Evolutionary conservation across 129 eudicot species (phyloP), one percentile per base, ranked within the genome.

Genomic region (Dittrichia graveolens): DNA sequence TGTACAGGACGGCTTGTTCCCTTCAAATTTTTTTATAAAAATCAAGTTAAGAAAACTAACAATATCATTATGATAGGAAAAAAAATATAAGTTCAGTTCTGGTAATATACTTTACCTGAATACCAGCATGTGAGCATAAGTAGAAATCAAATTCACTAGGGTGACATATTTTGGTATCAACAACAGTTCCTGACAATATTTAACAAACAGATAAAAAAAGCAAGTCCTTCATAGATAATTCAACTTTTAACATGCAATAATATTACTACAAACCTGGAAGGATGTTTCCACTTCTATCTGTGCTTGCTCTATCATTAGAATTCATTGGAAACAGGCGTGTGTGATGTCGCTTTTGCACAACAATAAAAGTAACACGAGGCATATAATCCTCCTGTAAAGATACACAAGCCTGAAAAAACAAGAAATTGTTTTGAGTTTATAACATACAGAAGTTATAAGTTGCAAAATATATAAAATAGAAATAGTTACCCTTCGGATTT

Each of bases 341-440:
- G 19, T 91, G 97, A 35, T 91, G 97, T 47, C 97, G 80, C 75
- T 91, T 91, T 65, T 91, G 97, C 19, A 88, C 97, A 3, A 91
- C 83, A 14, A 88, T 84, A 57, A 91, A 91, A 0, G 96, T 88
- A 3, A 88, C 79, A 0, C 61, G 83, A 0, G 96, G 97, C 39
- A 82, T 50, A 24, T 91, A 88, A 3, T 52, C 37, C 44, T 50
- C 83, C 49, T 86, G 81, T 39, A 91, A 11, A 0, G 97, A 88
- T 18, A 19, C 15, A 62, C 97, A 91, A n/a, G 97, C 97, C 97
- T 85, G 68, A 46, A 18, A 56, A 12, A 68, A 74, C 16, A 11
- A 67, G 9, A 9, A 6, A 4, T 24, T 0, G 44, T 8, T 41
- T 13, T 24, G 31, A 24, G 31, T 39, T 48, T 37, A 13, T 11